Base-by-base conservation (phyloP, 352 stramenopile species). In the Phytophthora vignae region DNA sequence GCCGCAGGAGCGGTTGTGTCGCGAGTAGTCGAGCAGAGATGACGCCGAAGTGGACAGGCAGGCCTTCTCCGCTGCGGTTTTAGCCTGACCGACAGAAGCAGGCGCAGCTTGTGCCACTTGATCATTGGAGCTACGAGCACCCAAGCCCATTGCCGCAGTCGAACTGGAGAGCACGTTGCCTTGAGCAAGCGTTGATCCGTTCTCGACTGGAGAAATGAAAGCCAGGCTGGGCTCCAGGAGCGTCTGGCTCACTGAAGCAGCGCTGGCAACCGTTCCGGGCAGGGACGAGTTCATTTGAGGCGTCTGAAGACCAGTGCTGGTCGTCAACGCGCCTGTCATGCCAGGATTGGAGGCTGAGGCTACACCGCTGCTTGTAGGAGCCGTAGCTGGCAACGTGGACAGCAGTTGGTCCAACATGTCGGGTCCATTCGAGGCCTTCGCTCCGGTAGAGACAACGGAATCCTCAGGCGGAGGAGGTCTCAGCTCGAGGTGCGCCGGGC, bases 1-100 rank as follows among this genome's bases (percentile, higher is more conserved):
- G 7, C 87, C 85, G 64, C 87, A 94, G 3, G 79, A 82, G 7
- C 79, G 81, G 60, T 82, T 92, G 66, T 94, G 87, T 0, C 76
- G 73, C 19, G 82, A 74, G 55, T 94, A 90, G 66, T 84, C 76
- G 46, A 90, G 67, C 55, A 88, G 63, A 44, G 81, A 80, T 3
- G 73, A 67, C 31, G 57, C 67, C 17, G 69, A 69, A 8, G 60
- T 75, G 17, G 74, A 58, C 56, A 81, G 54, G 12, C 74, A 81
- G 53, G 50, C 64, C 40, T 74, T 80, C 17, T 77, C 73, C 19
- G 29, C 22, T 46, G 42, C 33, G 54, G 33, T 15, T 55, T 76
- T 78, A 27, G 57, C 73, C 21, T 73, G 73, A n/a, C 52, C 62
- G 21, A 73, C 40, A 38, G 73, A 22, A 38, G 67, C 73, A 55